Evolutionary conservation across 2,329 filamentous ascomycete species (phyloP), one percentile per base, ranked within the genome.

Genomic region (Cercospora canescens): DNA sequence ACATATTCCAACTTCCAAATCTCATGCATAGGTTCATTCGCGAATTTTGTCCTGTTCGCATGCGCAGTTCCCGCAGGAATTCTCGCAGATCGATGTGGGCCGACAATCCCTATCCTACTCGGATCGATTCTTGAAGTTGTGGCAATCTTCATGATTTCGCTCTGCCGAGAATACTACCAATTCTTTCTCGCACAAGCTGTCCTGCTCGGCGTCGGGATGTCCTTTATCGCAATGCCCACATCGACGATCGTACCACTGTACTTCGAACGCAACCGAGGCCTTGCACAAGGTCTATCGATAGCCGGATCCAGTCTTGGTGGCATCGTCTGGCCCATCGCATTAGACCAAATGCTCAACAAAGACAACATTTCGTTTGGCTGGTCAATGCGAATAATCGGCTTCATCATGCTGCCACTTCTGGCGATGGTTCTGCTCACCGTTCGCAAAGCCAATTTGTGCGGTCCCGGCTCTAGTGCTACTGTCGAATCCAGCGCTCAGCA

Each of bases 121-220:
- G 72, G 71, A 7, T 41, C 76, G 9, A 58, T 81, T 6, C 37
- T 75, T 6, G 76, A 80, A 64, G 62, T 83, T 32, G 66, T 82
- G 2, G 84, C 84, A 18, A 80, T 82, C 12, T 81, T 87, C 69
- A 81, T 84, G 77, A 73, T 76, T 3, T 81, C 78, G 60, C 70
- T 80, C 7, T 84, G 82, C 70, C 78, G 72, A 4, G 62, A 78
- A 34, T 86, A 86, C 67, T 87, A 80, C 76, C 84, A 86, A 6
- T 79, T 86, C 70, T 82, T 86, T 76, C 81, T 86, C 8, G 78
- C 79, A 0, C 84, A 86, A 62, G 83, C 81, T 2, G 69, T 86
- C 1, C 70, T 85, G 1, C 74, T 80, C 41, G 84, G 84, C 1
- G 54, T 76, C 0, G 70, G 74, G 3, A 81, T 79, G 68, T 81